Evolutionary conservation across 176 grass and related monocot species (phyloP).

Genomic region (Cocos nucifera): DNA sequence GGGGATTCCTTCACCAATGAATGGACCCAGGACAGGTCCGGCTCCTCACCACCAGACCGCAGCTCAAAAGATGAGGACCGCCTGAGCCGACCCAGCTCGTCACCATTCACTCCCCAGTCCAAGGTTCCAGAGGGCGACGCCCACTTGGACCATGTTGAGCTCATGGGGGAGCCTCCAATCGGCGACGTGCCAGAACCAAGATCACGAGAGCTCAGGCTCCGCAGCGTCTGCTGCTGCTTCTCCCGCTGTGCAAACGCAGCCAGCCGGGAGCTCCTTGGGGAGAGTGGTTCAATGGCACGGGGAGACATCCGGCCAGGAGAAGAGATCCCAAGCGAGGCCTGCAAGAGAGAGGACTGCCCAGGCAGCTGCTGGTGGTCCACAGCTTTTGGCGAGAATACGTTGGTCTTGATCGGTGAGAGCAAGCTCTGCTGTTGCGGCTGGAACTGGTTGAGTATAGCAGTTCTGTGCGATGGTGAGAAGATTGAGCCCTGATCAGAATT

Average conservation of each 20-base stretch:
- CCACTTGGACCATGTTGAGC: slow-evolving; percentile 56
- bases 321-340: slow-evolving; percentile 50
- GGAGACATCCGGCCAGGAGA: slow-evolving; percentile 69
- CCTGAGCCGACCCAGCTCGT: slow-evolving; percentile 60
- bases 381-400: slow-evolving; percentile 48
- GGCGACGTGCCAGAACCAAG: slow-evolving; percentile 37
- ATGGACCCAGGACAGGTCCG: slow-evolving; percentile 79
- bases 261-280: slow-evolving; percentile 60
- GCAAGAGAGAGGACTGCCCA: slow-evolving; percentile 42
- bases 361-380: slow-evolving; percentile 51
- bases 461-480: slow-evolving; percentile 66
- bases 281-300: slow-evolving; percentile 41
- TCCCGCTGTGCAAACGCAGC: slow-evolving; percentile 51
- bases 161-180: slow-evolving; percentile 44
- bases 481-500: slow-evolving; percentile 53
- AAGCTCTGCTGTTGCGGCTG: slow-evolving; percentile 81
- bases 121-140: slow-evolving; percentile 44
- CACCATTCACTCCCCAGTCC: slow-evolving; percentile 57
- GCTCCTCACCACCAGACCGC: slow-evolving; percentile 49
- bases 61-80: slow-evolving; percentile 79
- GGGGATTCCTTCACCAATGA: slow-evolving; percentile 72
- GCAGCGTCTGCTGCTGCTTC: slow-evolving; percentile 63
- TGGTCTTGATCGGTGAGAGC: slow-evolving; percentile 72
- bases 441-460: slow-evolving; percentile 68
- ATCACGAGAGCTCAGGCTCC: slow-evolving; percentile 77